These are phyloP conservation scores for Fallopia convolvulus DNA, from an alignment of 148 eudicot species.

Conservation along the genomic window DNA sequence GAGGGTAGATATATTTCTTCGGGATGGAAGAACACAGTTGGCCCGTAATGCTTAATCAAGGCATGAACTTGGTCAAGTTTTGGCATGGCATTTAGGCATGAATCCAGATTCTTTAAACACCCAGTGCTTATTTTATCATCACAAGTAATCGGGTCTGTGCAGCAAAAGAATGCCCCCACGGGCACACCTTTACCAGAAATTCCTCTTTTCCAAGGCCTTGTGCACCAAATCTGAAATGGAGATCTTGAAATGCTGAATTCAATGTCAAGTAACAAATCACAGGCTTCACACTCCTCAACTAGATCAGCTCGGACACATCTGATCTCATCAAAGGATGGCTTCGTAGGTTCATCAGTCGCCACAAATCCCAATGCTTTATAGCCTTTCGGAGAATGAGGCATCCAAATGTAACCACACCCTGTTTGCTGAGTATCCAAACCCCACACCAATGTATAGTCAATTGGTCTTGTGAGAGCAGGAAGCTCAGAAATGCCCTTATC, in stretches of 20 bases:
- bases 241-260: constrained; percentile 20
- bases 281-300: constrained; percentile 57
- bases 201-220: constrained; percentile 70
- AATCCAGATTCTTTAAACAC: constrained; percentile 62
- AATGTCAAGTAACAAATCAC: constrained; percentile 38
- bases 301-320: constrained; percentile 77
- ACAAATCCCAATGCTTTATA: constrained; percentile 71
- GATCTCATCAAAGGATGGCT: constrained; percentile 65
- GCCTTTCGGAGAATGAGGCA: constrained; percentile 62
- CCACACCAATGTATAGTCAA: constrained; percentile 60
- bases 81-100: constrained; percentile 62
- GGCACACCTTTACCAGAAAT: constrained; percentile 58
- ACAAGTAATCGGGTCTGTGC: constrained; percentile 24
- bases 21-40: constrained; percentile 80
- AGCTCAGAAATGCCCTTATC: constrained; percentile 21
- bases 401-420: constrained; percentile 63
- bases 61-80: constrained; percentile 71
- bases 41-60: constrained; percentile 72
- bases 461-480: constrained; percentile 62
- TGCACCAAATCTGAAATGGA: constrained; percentile 52
- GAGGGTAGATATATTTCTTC: constrained; percentile 81
- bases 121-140: constrained; percentile 38
- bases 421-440: constrained; percentile 27
- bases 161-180: constrained; percentile 77
- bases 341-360: constrained; percentile 39